Percentiles rank a stretch among this genome's conserved stretches.
phyloP scores from a whole-genome alignment of 2,329 filamentous ascomycete species.

The Verticillium longisporum region DNA sequence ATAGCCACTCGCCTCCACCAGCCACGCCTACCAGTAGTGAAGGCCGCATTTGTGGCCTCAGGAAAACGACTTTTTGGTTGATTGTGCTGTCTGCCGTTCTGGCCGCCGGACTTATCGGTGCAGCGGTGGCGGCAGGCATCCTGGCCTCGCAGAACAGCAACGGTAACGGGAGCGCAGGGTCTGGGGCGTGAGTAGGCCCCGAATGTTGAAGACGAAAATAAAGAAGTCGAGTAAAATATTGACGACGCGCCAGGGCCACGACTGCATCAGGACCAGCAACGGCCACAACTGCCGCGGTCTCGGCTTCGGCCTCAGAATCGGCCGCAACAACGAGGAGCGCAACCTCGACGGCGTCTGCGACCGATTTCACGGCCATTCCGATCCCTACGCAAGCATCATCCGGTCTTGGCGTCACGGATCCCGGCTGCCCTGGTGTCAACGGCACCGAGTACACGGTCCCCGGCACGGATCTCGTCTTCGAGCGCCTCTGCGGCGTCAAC shows the following conservation, averaged over 20 bases:
- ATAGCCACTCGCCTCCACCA: background rate
- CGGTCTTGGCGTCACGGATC: background rate
- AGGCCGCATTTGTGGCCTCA: slow-evolving; percentile 4
- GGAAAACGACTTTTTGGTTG: slow-evolving; percentile 5
- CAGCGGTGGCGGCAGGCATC: slow-evolving; percentile 5
- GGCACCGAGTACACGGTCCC: slow-evolving; percentile 12
- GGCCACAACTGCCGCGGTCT: background rate
- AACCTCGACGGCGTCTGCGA: background rate
- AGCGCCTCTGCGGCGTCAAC: slow-evolving; percentile 12
- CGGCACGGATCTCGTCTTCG: slow-evolving; percentile 12
- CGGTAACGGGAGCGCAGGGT: background rate
- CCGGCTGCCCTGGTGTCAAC: slow-evolving; percentile 4
- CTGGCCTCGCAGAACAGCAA: background rate
- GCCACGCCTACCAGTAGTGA: background rate
- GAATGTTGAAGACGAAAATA: too few relatives aligned
- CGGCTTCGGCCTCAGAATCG: background rate
- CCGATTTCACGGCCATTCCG: slow-evolving; percentile 4
- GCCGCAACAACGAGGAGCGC: background rate
- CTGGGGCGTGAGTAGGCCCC: background rate
- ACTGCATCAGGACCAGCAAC: background rate
- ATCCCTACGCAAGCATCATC: slow-evolving; percentile 3
- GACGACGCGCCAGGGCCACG: background rate
- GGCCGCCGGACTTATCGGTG: slow-evolving; percentile 6
- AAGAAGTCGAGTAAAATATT: too few relatives aligned
- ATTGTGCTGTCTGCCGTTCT: slow-evolving; percentile 3